These are phyloP conservation scores for Francoa sonchifolia DNA, from an alignment of 441 rosid genomes.

Conservation along the genomic window DNA sequence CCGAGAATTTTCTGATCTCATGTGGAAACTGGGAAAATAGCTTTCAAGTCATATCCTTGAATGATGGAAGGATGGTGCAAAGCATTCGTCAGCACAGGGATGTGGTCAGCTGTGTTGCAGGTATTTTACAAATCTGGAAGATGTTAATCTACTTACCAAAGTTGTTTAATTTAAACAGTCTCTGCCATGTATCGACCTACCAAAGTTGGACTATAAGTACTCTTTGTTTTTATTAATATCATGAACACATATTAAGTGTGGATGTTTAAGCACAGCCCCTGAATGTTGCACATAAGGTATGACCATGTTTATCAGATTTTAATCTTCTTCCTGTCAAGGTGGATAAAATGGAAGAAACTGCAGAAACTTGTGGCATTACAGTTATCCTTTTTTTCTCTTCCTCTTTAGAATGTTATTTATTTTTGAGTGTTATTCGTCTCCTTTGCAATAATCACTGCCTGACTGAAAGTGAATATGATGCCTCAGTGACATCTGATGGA, in stretches of 20 bases:
- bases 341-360: no score
- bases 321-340: no score
- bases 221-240: no score
- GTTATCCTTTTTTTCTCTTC: not conserved
- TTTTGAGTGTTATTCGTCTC: constrained; percentile 2
- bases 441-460: constrained; percentile 7
- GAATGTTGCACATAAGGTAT: no score
- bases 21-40: constrained; percentile 99
- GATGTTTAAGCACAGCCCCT: no score
- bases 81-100: constrained; percentile 94
- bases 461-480: constrained; percentile 14
- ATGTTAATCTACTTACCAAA: no score
- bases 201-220: no score
- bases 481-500: constrained; percentile 84
- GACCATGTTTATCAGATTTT: no score
- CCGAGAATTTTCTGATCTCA: constrained; percentile 73
- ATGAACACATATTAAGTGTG: no score
- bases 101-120: constrained; percentile 99
- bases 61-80: constrained; percentile 92
- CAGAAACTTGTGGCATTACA: no score
- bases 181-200: no score
- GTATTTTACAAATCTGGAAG: constrained; percentile 22
- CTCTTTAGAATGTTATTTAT: not conserved
- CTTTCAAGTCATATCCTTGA: constrained; percentile 80
- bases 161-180: no score